Evolutionary conservation across 257 asterid species (phyloP), one percentile per base, ranked within the genome.

Genomic region (Knoxia roxburghii): DNA sequence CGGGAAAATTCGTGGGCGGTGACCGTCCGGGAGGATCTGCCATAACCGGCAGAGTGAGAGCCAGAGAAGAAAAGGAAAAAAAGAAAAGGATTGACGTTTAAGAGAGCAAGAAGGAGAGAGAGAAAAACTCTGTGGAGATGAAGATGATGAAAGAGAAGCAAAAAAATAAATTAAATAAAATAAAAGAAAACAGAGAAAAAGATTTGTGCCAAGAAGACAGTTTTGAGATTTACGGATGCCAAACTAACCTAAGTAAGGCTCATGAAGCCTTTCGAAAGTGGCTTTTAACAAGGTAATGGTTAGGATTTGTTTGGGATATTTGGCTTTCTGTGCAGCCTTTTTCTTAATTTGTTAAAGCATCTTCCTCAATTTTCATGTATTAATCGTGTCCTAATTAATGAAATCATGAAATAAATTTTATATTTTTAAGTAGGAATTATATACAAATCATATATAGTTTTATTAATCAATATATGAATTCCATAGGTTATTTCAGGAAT

Each of bases 1-100:
- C 59, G 70, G 87, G 75, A n/a, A 80, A 83, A 52, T 82, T 81
- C 17, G 79, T 14, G 23, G 66, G 40, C 23, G 73, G 13, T 0
- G 67, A 35, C 27, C 8, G 74, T 41, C 65, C 76, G 37, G 80
- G 37, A 61, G 72, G 79, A 76, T 87, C 89, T 87, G 86, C 91
- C 93, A 86, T 88, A 75, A 20, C 33, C 24, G 27, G 24, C 51
- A 15, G 76, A 49, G 4, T 9, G 15, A 7, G 40, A 63, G 1
- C 29, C 20, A 21, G 18, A 39, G 29, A 21, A 13, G 26, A 55
- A 37, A n/a, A n/a, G n/a, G n/a, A n/a, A 53, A 46, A 23, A 20
- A 17, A 43, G 27, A 50, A 61, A 54, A 62, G 67, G 74, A 67
- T 40, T 23, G 15, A 61, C 24, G 64, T 59, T 54, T 66, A 53